Evolutionary conservation across 805 yeast genomes (phyloP).

Genomic region (Wickerhamiella nectarea): DNA sequence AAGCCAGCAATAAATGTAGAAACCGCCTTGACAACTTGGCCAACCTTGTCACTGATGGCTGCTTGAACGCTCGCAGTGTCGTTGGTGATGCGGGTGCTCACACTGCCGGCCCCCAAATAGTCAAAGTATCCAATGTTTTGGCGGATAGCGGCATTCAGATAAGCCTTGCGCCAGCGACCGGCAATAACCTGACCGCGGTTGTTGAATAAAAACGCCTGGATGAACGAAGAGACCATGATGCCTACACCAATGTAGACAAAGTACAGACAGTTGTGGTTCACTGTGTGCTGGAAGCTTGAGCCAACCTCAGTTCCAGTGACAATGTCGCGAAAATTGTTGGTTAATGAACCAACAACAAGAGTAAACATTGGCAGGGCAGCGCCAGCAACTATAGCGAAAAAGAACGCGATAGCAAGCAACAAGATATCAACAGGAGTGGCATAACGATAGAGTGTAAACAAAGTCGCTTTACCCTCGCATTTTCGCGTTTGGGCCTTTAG

Average conservation of each 20-base stretch:
- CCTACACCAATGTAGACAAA: conserved; percentile 28
- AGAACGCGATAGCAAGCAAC: conserved; percentile 20
- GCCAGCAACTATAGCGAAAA: conserved; percentile 24
- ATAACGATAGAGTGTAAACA: conserved; percentile 3
- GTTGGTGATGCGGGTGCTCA: conserved; percentile 27
- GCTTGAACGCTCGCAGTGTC: conserved; percentile 28
- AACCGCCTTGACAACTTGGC: conserved; percentile 23
- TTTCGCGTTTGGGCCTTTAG: conserved; percentile 21
- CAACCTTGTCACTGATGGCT: conserved; percentile 27
- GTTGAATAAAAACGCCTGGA: conserved; percentile 24
- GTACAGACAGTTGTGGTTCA: conserved; percentile 26
- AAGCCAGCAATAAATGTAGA: conserved; percentile 26
- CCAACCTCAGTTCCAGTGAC: conserved; percentile 18
- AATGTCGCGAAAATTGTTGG: conserved; percentile 25
- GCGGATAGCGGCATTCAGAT: conserved; percentile 23
- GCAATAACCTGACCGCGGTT: conserved; percentile 29
- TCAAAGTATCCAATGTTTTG: conserved; percentile 30
- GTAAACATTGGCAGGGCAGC: conserved; percentile 28
- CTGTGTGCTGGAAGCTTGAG: conserved; percentile 22
- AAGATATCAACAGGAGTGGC: conserved; percentile 22
- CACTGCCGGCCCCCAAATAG: conserved; percentile 28
- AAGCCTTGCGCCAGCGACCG: conserved; percentile 25
- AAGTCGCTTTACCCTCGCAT: conserved; percentile 13
- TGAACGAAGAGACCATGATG: conserved; percentile 16
- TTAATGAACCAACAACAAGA: conserved; percentile 26